Percentiles rank a stretch among this genome's conserved stretches.
Evolutionary conservation across 768 basidiomycete genomes (phyloP).

Genomic region (Phlebiopsis gigantea): DNA sequence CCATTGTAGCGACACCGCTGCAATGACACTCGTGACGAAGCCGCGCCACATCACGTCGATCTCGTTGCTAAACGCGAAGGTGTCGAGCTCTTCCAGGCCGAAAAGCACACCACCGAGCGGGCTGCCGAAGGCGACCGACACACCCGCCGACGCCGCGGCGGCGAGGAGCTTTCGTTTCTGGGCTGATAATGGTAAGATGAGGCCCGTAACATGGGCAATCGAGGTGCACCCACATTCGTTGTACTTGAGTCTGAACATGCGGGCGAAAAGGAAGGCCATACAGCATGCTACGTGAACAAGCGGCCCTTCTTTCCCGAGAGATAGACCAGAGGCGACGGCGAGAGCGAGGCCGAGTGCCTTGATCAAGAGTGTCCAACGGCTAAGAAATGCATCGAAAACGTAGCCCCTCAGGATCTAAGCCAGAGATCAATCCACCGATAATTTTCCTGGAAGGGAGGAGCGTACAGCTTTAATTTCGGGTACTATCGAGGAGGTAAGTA

Average conservation of each 20-base stretch:
- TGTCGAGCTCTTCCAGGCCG: conserved; percentile 74
- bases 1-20: conserved; percentile 78
- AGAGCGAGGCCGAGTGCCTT: conserved; percentile 81
- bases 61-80: conserved; percentile 51
- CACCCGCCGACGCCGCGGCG: conserved; percentile 81
- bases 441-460: background rate
- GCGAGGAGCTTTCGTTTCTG: conserved; percentile 79
- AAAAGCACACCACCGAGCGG: conserved; percentile 85
- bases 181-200: conserved; percentile 31
- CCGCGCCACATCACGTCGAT: conserved; percentile 80
- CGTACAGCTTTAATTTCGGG: conserved; percentile 76
- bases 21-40: conserved; percentile 87
- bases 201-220: too few species aligned
- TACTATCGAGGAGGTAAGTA: conserved; percentile 34
- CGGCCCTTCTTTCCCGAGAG: conserved; percentile 85
- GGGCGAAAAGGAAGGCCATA: conserved; percentile 65
- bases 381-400: conserved; percentile 83
- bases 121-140: conserved; percentile 85
- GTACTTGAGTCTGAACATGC: conserved; percentile 61
- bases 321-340: conserved; percentile 80
- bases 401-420: conserved; percentile 74
- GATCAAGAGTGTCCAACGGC: conserved; percentile 79
- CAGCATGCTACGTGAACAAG: conserved; percentile 84
- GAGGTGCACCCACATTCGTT: conserved; percentile 58
- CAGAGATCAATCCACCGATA: background rate